Conservation (phyloP, 257 asterid genomes). For the Solanum virginianum region DNA sequence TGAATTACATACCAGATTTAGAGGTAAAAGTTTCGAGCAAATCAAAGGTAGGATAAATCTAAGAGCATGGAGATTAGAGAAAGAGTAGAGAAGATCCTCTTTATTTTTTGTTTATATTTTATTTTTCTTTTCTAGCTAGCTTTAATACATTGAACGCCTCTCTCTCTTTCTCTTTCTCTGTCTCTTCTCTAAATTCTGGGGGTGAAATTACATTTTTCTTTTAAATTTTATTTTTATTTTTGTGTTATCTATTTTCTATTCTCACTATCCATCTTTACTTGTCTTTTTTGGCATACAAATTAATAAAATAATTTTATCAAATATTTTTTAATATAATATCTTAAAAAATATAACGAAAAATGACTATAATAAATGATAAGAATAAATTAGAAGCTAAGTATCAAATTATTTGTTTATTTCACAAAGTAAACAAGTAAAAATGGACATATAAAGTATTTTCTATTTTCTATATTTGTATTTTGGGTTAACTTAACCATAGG, state of each 20-base stretch:
- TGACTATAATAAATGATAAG: too few species aligned
- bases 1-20: slow-evolving; percentile 56
- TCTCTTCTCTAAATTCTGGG: neutral
- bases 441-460: neutral
- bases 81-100: slow-evolving; percentile 35
- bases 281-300: too few species aligned
- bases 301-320: too few species aligned
- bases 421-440: too few species aligned
- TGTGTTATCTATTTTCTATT: neutral
- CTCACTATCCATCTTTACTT: too few species aligned
- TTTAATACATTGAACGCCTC: slow-evolving; percentile 5
- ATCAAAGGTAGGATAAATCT: slow-evolving; percentile 44
- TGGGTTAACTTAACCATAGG: neutral
- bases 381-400: too few species aligned
- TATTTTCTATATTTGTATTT: neutral
- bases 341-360: too few species aligned
- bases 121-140: slow-evolving; percentile 9
- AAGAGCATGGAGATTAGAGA: slow-evolving; percentile 40
- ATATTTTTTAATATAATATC: too few species aligned
- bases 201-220: neutral
- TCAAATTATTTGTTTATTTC: too few species aligned
- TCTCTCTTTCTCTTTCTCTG: neutral
- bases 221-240: neutral
- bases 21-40: slow-evolving; percentile 30
- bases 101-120: neutral